These are phyloP conservation scores for Coemansia sp. DNA, from an alignment of 192 early-diverging fungal species.

Conservation along the genomic window DNA sequence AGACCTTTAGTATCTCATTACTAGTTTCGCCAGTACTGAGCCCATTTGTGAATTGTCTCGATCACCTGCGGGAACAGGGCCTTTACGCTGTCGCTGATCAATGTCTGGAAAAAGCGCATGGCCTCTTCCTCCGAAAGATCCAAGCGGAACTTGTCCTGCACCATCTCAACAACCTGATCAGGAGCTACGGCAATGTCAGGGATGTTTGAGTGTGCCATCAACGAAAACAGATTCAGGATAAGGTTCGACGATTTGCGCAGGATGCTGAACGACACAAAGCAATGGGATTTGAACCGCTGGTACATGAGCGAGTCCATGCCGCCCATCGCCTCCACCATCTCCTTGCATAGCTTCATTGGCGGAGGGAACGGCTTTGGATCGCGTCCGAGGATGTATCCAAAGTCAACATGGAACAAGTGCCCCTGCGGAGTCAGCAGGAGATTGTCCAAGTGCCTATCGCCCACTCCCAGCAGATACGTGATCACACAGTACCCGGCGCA, in stretches of 20 bases:
- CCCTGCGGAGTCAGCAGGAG: slow-evolving; percentile 85
- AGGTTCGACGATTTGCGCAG: slow-evolving; percentile 92
- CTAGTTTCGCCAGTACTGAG: slow-evolving; percentile 73
- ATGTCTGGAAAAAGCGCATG: slow-evolving; percentile 86
- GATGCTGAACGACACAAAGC: slow-evolving; percentile 93
- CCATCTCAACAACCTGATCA: slow-evolving; percentile 95
- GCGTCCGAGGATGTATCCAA: slow-evolving; percentile 96
- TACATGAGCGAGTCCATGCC: slow-evolving; percentile 85
- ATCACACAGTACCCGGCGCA: slow-evolving; percentile 99
- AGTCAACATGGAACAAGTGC: slow-evolving; percentile 96
- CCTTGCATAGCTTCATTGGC: slow-evolving; percentile 99
- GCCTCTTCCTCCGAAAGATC: slow-evolving; percentile 92
- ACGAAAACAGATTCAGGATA: slow-evolving; percentile 94
- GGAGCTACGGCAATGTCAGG: slow-evolving; percentile 98
- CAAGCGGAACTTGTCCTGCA: slow-evolving; percentile 94
- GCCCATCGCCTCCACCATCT: slow-evolving; percentile 99
- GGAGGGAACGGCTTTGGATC: slow-evolving; percentile 99
- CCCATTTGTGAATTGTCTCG: slow-evolving; percentile 97
- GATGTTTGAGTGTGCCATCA: slow-evolving; percentile 97
- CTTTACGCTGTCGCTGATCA: slow-evolving; percentile 92
- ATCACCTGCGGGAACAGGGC: slow-evolving; percentile 98
- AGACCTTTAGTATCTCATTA: no score
- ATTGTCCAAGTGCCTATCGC: slow-evolving; percentile 98
- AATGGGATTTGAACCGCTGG: slow-evolving; percentile 89
- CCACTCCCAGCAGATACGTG: slow-evolving; percentile 95